These are phyloP conservation scores for Haplosporangium sp. DNA, from an alignment of 371 early-diverging fungal genomes.

Conservation along the genomic window DNA sequence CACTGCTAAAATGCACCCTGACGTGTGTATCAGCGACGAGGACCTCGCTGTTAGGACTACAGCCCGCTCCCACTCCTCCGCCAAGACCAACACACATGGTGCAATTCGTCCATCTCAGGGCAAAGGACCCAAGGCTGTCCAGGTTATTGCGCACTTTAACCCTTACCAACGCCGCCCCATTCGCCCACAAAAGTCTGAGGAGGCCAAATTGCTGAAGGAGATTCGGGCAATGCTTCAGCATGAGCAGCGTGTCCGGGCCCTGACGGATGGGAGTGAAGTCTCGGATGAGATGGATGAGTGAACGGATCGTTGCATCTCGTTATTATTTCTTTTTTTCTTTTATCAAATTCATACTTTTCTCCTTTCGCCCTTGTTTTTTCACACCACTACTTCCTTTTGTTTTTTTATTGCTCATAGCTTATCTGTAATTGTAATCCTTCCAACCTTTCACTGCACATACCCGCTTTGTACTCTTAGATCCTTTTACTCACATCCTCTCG, in stretches of 20 bases:
- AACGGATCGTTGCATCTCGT: neutral
- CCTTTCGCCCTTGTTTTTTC: neutral
- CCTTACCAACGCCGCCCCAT: conserved; percentile 49
- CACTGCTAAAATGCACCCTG: conserved; percentile 48
- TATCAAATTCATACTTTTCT: neutral
- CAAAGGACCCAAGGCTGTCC: conserved; percentile 12
- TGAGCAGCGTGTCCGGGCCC: conserved; percentile 20
- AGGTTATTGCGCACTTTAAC: conserved; percentile 35
- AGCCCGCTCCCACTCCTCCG: neutral
- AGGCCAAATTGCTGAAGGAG: conserved; percentile 16
- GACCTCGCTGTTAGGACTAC: conserved; percentile 22
- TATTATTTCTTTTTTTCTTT: neutral
- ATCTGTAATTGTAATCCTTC: too few species aligned
- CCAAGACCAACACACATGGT: neutral
- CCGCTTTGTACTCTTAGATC: too few species aligned
- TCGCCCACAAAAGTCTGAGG: conserved; percentile 32
- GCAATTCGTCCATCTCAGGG: conserved; percentile 8
- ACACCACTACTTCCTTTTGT: too few species aligned
- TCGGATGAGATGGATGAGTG: conserved; percentile 38
- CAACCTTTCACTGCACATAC: too few species aligned
- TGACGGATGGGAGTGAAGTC: conserved; percentile 18
- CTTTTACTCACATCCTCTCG: too few species aligned
- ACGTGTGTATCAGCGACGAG: conserved; percentile 39
- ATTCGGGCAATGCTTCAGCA: conserved; percentile 41
- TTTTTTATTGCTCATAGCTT: too few species aligned